Evolutionary conservation across 1,284 basidiomycete genomes (phyloP).

Genomic region (Sparassis latifolia): DNA sequence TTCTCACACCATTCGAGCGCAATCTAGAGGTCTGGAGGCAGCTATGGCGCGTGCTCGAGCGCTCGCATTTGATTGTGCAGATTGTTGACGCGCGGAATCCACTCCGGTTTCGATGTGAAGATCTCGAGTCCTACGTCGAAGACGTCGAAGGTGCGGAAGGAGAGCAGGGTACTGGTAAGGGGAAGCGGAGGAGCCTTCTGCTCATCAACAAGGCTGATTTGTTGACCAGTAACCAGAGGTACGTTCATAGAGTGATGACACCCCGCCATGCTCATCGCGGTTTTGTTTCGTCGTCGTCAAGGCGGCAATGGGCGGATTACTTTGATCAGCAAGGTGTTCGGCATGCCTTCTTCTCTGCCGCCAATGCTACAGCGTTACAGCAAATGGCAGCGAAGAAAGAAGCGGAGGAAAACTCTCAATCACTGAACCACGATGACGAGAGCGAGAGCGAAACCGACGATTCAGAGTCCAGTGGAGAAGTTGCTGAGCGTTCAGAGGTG

Average conservation of each 20-base stretch:
- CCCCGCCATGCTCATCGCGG: neutral
- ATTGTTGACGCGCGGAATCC: conserved; percentile 96
- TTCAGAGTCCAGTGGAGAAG: conserved; percentile 23
- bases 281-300: conserved; percentile 19
- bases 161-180: conserved; percentile 70
- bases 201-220: conserved; percentile 98
- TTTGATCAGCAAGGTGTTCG: conserved; percentile 79
- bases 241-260: conserved; percentile 12
- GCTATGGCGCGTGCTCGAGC: conserved; percentile 90
- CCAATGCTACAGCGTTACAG: conserved; percentile 82
- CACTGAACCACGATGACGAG: conserved; percentile 4
- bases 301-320: conserved; percentile 86
- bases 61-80: conserved; percentile 90
- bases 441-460: conserved; percentile 25
- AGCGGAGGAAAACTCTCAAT: neutral
- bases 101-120: conserved; percentile 85
- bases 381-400: conserved; percentile 30
- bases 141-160: conserved; percentile 76
- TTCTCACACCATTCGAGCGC: conserved; percentile 92
- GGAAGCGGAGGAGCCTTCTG: conserved; percentile 71
- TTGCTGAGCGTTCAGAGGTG: conserved; percentile 21
- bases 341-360: conserved; percentile 96
- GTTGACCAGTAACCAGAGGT: conserved; percentile 85
- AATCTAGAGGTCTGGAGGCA: conserved; percentile 97
- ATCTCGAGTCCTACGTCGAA: conserved; percentile 83